Percentiles rank a stretch among this genome's conserved stretches.
Conservation (phyloP, 2,329 filamentous ascomycete genomes). For the Penicillium sp. region DNA sequence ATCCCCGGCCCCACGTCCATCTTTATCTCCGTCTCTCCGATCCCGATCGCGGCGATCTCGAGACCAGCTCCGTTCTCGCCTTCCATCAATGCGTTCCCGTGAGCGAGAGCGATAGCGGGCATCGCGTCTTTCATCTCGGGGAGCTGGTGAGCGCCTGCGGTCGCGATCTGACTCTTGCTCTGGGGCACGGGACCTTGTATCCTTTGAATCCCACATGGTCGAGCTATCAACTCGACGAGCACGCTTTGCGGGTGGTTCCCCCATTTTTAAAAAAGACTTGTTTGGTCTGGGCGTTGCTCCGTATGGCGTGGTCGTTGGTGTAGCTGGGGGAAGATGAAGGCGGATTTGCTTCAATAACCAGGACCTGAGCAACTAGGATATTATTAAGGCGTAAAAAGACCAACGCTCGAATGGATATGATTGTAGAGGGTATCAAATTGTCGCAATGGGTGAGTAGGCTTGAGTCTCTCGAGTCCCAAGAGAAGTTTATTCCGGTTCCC, state of each 20-base stretch:
- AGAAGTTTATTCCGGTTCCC: slow-evolving; percentile 34
- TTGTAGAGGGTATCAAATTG: slow-evolving; percentile 19
- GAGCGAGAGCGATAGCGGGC: slow-evolving; percentile 42
- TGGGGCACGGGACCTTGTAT: slow-evolving; percentile 29
- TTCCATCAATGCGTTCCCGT: slow-evolving; percentile 40
- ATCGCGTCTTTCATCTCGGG: slow-evolving; percentile 42
- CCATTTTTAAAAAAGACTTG: slow-evolving; percentile 41
- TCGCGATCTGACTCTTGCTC: slow-evolving; percentile 38
- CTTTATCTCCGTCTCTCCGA: slow-evolving; percentile 36
- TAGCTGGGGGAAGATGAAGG: neutral
- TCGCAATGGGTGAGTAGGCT: slow-evolving; percentile 12
- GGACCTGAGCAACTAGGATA: neutral
- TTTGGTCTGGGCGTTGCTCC: slow-evolving; percentile 12
- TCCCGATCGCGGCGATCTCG: slow-evolving; percentile 42
- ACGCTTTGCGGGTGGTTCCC: slow-evolving; percentile 55
- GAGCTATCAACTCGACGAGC: slow-evolving; percentile 57
- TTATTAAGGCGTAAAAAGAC: neutral
- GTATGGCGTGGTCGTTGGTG: slow-evolving; percentile 5
- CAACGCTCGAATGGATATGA: neutral
- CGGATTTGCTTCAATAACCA: neutral
- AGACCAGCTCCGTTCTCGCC: slow-evolving; percentile 46
- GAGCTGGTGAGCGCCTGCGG: slow-evolving; percentile 37
- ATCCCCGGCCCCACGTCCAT: slow-evolving; percentile 41
- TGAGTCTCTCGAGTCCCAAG: slow-evolving; percentile 11
- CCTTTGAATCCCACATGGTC: slow-evolving; percentile 58